Evolutionary conservation across 2,329 filamentous ascomycete species (phyloP).

Genomic region (Colletotrichum karsti): DNA sequence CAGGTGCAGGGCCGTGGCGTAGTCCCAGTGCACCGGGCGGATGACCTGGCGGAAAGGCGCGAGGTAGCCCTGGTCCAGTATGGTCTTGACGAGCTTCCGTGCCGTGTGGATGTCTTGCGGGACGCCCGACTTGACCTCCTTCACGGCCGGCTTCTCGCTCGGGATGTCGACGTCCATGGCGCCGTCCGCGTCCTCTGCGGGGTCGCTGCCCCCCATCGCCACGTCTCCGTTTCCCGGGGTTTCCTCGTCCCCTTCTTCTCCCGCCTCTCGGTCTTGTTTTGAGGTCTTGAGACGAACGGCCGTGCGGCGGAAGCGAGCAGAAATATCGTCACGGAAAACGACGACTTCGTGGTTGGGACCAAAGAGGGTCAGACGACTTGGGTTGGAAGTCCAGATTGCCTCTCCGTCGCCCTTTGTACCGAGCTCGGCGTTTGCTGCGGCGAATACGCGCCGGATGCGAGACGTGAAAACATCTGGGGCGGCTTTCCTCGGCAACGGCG

Average conservation of each 20-base stretch:
- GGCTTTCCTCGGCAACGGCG: slow-evolving; percentile 72
- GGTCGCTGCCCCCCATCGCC: slow-evolving; percentile 40
- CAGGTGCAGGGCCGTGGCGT: slow-evolving; percentile 76
- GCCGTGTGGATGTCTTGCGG: slow-evolving; percentile 66
- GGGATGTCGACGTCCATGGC: slow-evolving; percentile 55
- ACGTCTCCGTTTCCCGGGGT: slow-evolving; percentile 35
- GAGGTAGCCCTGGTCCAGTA: slow-evolving; percentile 90
- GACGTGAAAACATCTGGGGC: slow-evolving; percentile 93
- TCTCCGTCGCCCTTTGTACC: slow-evolving; percentile 64
- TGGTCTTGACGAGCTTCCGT: slow-evolving; percentile 85
- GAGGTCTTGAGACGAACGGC: slow-evolving; percentile 73
- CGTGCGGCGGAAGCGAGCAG: slow-evolving; percentile 78
- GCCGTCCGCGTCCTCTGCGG: slow-evolving; percentile 33
- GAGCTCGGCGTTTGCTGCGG: slow-evolving; percentile 76
- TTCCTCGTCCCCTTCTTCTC: slow-evolving; percentile 39
- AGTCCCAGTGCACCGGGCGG: slow-evolving; percentile 92
- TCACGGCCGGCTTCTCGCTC: slow-evolving; percentile 14
- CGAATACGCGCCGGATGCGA: slow-evolving; percentile 82
- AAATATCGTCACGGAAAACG: slow-evolving; percentile 87
- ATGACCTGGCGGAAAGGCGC: slow-evolving; percentile 84
- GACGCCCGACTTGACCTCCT: slow-evolving; percentile 33
- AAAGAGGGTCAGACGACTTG: slow-evolving; percentile 82
- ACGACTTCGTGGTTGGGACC: slow-evolving; percentile 89
- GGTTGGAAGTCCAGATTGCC: slow-evolving; percentile 90
- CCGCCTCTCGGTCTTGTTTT: slow-evolving; percentile 40